Evolutionary conservation across 1,284 basidiomycete species (phyloP).

Genomic region (Trichosporon faecale): DNA sequence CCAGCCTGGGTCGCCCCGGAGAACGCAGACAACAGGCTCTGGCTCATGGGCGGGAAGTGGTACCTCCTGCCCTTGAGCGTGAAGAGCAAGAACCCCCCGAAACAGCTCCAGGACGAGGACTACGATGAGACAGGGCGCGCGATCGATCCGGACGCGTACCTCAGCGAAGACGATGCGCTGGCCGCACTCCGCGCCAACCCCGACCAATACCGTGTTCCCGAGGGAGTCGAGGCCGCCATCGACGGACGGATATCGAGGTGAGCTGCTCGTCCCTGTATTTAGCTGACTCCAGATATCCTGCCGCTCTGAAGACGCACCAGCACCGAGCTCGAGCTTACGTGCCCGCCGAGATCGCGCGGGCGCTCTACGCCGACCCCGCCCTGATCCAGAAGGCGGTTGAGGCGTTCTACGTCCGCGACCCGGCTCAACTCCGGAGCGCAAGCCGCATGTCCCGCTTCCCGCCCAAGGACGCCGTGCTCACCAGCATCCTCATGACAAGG

Average conservation of each 20-base stretch:
- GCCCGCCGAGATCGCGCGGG: conserved; percentile 71
- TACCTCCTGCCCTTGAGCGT: conserved; percentile 80
- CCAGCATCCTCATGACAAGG: conserved; percentile 71
- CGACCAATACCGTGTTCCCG: conserved; percentile 56
- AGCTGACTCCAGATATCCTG: conserved; percentile 63
- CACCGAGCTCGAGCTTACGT: conserved; percentile 78
- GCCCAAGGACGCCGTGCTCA: conserved; percentile 63
- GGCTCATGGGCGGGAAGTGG: conserved; percentile 77
- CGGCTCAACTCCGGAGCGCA: conserved; percentile 74
- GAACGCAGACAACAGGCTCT: conserved; percentile 91
- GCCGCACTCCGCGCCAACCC: conserved; percentile 55
- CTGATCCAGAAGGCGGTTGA: conserved; percentile 82
- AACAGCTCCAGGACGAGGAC: conserved; percentile 59
- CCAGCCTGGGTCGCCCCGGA: conserved; percentile 88
- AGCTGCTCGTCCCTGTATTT: conserved; percentile 15
- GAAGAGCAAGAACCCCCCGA: conserved; percentile 60
- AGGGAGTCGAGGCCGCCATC: conserved; percentile 61
- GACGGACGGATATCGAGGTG: conserved; percentile 68
- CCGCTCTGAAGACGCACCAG: conserved; percentile 64
- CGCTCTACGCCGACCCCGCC: conserved; percentile 63
- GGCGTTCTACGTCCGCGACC: conserved; percentile 89
- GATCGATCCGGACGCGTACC: conserved; percentile 58
- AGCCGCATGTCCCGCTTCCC: conserved; percentile 85
- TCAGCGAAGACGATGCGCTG: conserved; percentile 66
- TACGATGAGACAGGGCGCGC: conserved; percentile 50